phyloP scores from a whole-genome alignment of 257 asterid genomes.

The Osmanthus fragrans region DNA sequence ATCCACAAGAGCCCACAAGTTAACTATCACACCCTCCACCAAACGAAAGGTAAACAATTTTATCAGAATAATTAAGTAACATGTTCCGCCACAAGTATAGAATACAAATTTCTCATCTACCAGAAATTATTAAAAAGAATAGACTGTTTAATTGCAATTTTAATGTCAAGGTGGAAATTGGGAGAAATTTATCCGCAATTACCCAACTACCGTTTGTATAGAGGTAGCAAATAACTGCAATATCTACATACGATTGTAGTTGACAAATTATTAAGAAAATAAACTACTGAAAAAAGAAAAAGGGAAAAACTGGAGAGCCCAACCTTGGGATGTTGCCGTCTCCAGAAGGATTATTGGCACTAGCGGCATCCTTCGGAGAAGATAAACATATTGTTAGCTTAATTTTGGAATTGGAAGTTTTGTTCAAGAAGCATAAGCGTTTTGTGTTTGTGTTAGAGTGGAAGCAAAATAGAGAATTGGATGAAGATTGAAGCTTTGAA shows the following conservation, averaged over 20 bases:
- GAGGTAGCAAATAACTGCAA: not conserved
- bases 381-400: constrained; percentile 37
- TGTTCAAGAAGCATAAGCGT: constrained; percentile 23
- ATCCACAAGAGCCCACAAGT: not conserved
- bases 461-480: constrained; percentile 25
- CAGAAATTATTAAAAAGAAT: not conserved
- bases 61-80: not conserved
- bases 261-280: not conserved
- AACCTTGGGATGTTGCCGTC: constrained; percentile 51
- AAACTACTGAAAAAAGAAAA: not conserved
- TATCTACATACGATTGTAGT: not conserved
- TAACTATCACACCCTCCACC: not conserved
- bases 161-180: too few species aligned
- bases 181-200: not conserved
- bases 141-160: not conserved
- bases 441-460: constrained; percentile 20
- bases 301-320: not conserved
- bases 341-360: constrained; percentile 28
- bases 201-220: not conserved
- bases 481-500: constrained; percentile 32
- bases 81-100: not conserved
- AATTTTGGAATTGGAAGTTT: constrained; percentile 21
- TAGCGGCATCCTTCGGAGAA: constrained; percentile 36
- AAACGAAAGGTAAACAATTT: not conserved
- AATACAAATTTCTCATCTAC: not conserved